A percentile compares a stretch with the other conserved stretches of the same genome.
These are phyloP conservation scores for Cucurbita pepo DNA, from an alignment of 306 rosid species.

Conservation along the genomic window DNA sequence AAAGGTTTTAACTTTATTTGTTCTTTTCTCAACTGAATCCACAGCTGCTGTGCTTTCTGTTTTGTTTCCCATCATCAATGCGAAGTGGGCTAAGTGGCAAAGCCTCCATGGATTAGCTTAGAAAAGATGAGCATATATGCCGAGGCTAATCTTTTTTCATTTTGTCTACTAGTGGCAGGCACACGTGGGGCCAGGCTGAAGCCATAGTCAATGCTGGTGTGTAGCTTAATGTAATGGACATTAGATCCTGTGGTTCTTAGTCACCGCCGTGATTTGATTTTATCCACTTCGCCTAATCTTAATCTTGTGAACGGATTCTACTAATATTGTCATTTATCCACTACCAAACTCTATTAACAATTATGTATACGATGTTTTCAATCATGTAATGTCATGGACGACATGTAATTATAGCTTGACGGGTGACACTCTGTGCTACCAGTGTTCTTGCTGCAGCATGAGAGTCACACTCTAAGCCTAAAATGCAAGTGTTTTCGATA, in stretches of 20 bases:
- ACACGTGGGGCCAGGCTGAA: constrained; percentile 2
- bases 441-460: too few relatives aligned
- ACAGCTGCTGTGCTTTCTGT: constrained; percentile 33
- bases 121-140: neutral
- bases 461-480: too few relatives aligned
- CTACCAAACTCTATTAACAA: too few relatives aligned
- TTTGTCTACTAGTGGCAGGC: constrained; percentile 6
- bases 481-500: too few relatives aligned
- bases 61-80: constrained; percentile 38
- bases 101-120: constrained; percentile 11
- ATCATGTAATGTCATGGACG: too few relatives aligned
- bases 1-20: constrained; percentile 34
- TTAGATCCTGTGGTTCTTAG: neutral
- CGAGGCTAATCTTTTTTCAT: neutral
- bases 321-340: too few relatives aligned
- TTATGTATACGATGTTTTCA: too few relatives aligned
- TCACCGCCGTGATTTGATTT: too few relatives aligned
- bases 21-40: constrained; percentile 14
- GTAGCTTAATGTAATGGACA: neutral
- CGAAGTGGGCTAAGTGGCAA: constrained; percentile 44
- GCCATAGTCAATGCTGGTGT: neutral
- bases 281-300: too few relatives aligned
- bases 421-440: too few relatives aligned
- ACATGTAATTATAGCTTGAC: too few relatives aligned
- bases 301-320: too few relatives aligned